These are phyloP conservation scores for Paramarasmius palmivorus DNA, from an alignment of 1,284 basidiomycete genomes.

Conservation along the genomic window DNA sequence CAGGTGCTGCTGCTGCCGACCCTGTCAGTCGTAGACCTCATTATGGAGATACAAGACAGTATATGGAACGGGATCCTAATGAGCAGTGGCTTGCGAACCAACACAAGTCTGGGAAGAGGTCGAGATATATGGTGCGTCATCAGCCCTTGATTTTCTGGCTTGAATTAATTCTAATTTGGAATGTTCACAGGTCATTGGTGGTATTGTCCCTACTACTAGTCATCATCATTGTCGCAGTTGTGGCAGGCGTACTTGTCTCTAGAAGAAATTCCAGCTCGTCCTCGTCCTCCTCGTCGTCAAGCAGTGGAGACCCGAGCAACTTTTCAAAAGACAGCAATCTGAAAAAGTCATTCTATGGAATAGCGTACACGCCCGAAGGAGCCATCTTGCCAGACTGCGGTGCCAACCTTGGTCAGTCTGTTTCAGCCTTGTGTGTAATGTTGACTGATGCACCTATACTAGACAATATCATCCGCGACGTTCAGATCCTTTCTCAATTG, in stretches of 20 bases:
- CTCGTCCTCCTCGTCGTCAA: conserved; percentile 8
- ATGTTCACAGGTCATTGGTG: conserved; percentile 30
- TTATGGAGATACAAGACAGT: conserved; percentile 10
- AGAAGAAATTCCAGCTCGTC: conserved; percentile 25
- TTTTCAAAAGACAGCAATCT: conserved; percentile 65
- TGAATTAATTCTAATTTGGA: background rate
- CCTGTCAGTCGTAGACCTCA: background rate
- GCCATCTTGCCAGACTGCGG: conserved; percentile 52
- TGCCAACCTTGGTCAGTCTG: conserved; percentile 41
- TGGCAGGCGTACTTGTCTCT: conserved; percentile 30
- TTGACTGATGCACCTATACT: background rate
- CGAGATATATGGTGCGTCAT: conserved; percentile 9
- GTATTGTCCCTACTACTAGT: conserved; percentile 24
- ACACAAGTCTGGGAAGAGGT: conserved; percentile 3
- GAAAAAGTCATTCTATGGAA: conserved; percentile 59
- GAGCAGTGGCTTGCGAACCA: conserved; percentile 8
- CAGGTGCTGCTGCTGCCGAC: background rate
- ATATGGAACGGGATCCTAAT: conserved; percentile 3
- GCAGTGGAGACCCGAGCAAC: conserved; percentile 56
- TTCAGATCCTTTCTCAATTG: conserved; percentile 52
- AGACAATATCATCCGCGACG: conserved; percentile 5
- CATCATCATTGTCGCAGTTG: conserved; percentile 30
- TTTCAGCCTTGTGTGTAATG: too few species aligned
- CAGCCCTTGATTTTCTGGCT: conserved; percentile 10
- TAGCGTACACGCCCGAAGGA: conserved; percentile 74